Base-by-base conservation (phyloP, 1,284 basidiomycete genomes). In the Meripilus lineatus region DNA sequence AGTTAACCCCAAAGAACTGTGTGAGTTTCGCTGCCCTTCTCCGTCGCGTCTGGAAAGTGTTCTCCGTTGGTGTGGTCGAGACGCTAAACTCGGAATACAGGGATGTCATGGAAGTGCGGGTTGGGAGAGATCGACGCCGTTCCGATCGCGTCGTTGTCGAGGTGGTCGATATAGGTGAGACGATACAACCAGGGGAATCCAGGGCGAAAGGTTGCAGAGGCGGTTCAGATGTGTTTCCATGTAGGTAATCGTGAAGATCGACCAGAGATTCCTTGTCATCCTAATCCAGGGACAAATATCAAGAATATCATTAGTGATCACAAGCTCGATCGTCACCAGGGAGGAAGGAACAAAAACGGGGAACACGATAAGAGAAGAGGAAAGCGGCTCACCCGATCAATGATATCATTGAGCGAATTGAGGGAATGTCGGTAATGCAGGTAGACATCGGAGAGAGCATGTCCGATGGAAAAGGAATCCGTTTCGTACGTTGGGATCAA, bases 1-100 rank as follows among this genome's bases (percentile, higher is more conserved):
- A 89, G 59, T 86, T 74, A 36, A 89, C 88, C 14, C 87, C 87
- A 60, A 90, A 90, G 70, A 90, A 89, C 62, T 83, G 74, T 21
- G 82, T 81, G 47, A 89, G 69, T 67, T 90, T 90, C 44, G 87
- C 85, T 2, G 85, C 87, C 41, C 81, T 71, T 30, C 78, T 70
- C 40, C 88, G 71, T 37, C 87, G 79, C 47, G 72, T 62, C 59
- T 88, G 81, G 69, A 89, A 89, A 48, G 69, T 70, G 8, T 68
- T 69, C 44, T 67, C 58, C 41, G 77, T 70, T 2, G 72, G 68
- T 44, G 70, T 66, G 20, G 72, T 65, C n/a, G n/a, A n/a, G 22
- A 64, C 13, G 21, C 57, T 62, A 44, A 63, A 67, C 40, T 78
- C 77, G 15, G 81, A 79, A 10, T 70, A 59, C 40, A 84, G 58